Percentiles rank a stretch among this genome's conserved stretches.
Evolutionary conservation across 1,284 basidiomycete genomes (phyloP).

Genomic region (Cutaneotrichosporon sp.): DNA sequence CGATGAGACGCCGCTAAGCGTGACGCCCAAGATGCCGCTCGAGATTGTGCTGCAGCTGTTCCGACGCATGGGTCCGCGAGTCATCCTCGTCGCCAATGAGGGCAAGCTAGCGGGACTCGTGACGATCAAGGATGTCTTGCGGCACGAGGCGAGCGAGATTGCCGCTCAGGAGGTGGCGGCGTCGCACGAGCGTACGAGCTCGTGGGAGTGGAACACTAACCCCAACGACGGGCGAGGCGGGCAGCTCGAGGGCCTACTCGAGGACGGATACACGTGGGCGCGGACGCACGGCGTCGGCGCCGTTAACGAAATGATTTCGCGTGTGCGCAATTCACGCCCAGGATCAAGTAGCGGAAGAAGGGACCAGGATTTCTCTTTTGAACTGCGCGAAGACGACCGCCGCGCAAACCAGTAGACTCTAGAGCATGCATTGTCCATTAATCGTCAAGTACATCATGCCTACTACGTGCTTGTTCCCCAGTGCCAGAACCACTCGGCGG

Average conservation of each 20-base stretch:
- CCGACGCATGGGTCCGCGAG: slow-evolving; percentile 89
- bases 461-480: slow-evolving; percentile 13
- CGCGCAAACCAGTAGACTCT: not conserved
- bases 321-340: slow-evolving; percentile 8
- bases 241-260: slow-evolving; percentile 14
- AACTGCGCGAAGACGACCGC: not conserved
- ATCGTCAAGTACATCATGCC: not conserved
- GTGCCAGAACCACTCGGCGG: slow-evolving; percentile 42
- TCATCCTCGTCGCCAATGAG: slow-evolving; percentile 83
- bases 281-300: slow-evolving; percentile 15
- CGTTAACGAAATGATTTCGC: slow-evolving; percentile 17
- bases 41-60: slow-evolving; percentile 97
- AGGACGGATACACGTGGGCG: slow-evolving; percentile 16
- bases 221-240: not conserved
- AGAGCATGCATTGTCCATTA: not conserved
- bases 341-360: not conserved
- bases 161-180: slow-evolving; percentile 14
- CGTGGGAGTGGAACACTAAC: slow-evolving; percentile 1
- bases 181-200: not conserved
- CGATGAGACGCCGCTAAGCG: slow-evolving; percentile 89
- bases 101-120: slow-evolving; percentile 80
- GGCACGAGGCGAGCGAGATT: slow-evolving; percentile 59
- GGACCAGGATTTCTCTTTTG: slow-evolving; percentile 4
- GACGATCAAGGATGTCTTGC: slow-evolving; percentile 92
- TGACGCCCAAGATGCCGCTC: slow-evolving; percentile 84